Conservation (phyloP, 2,329 filamentous ascomycete species). For the Ophiostoma sp. region DNA sequence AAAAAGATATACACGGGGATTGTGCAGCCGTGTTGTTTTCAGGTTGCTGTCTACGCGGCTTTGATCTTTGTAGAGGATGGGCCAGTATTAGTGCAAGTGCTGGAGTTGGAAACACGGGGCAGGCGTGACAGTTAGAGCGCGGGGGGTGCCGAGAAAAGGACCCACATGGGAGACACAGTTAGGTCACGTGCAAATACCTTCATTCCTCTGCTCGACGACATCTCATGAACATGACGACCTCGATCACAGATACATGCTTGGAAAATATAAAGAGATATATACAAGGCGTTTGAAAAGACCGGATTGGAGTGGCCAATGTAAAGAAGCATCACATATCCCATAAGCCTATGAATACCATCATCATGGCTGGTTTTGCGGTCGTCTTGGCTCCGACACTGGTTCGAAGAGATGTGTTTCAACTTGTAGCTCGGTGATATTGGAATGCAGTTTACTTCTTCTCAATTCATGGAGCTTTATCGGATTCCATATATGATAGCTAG, state of each 20-base stretch:
- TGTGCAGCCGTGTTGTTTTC: neutral
- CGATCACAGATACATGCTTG: neutral
- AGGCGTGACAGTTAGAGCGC: neutral
- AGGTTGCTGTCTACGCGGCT: neutral
- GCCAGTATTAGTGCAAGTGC: neutral
- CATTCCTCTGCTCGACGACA: neutral
- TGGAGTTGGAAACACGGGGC: neutral
- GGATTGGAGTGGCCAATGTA: neutral
- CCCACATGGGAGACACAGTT: neutral
- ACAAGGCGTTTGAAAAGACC: neutral
- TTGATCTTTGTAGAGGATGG: neutral
- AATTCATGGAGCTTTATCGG: no score
- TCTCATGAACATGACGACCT: neutral
- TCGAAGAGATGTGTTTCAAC: slow-evolving; percentile 3
- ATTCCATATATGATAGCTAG: no score
- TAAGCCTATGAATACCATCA: neutral
- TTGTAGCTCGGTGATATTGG: neutral
- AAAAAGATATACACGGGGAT: neutral
- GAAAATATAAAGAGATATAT: neutral
- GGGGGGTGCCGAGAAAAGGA: slow-evolving; percentile 5
- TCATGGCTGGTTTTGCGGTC: neutral
- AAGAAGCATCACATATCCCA: neutral
- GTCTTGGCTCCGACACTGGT: slow-evolving; percentile 2
- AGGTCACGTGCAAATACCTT: neutral
- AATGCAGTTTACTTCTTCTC: no score